Evolutionary conservation across 768 basidiomycete genomes (phyloP).

Genomic region (Lactarius hatsudake): DNA sequence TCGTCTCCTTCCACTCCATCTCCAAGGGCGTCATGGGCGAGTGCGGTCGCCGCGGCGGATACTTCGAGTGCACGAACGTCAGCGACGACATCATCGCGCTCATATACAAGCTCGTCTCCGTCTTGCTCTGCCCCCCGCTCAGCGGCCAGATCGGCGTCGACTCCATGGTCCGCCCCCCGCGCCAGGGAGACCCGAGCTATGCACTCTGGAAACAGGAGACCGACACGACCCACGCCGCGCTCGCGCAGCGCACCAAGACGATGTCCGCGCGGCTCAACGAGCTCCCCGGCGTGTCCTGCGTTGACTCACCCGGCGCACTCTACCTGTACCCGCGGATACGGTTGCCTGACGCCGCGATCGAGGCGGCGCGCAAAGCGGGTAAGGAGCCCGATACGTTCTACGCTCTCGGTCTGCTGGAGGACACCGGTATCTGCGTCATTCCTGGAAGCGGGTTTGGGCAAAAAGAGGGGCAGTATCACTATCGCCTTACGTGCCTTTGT

Average conservation of each 20-base stretch:
- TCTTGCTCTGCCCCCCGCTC: slow-evolving; percentile 86
- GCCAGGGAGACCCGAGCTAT: slow-evolving; percentile 71
- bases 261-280: slow-evolving; percentile 81
- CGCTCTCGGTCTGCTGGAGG: slow-evolving; percentile 76
- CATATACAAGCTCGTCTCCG: slow-evolving; percentile 95
- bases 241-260: slow-evolving; percentile 61
- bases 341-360: slow-evolving; percentile 68
- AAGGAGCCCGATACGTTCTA: slow-evolving; percentile 91
- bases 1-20: slow-evolving; percentile 96
- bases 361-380: slow-evolving; percentile 65
- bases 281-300: slow-evolving; percentile 87
- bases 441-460: slow-evolving; percentile 96
- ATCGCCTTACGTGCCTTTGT: slow-evolving; percentile 90
- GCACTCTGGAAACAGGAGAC: slow-evolving; percentile 82
- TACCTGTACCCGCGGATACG: slow-evolving; percentile 88
- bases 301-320: slow-evolving; percentile 85
- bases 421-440: slow-evolving; percentile 91
- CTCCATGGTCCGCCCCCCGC: slow-evolving; percentile 88
- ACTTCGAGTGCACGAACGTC: slow-evolving; percentile 91
- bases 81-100: slow-evolving; percentile 71
- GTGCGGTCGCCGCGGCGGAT: slow-evolving; percentile 96
- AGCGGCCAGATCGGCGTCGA: slow-evolving; percentile 94
- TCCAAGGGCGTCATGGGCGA: slow-evolving; percentile 96
- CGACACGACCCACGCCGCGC: slow-evolving; percentile 68
- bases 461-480: slow-evolving; percentile 85